Evolutionary conservation across 371 early-diverging fungal genomes (phyloP).

Genomic region (Mortierella sp.): DNA sequence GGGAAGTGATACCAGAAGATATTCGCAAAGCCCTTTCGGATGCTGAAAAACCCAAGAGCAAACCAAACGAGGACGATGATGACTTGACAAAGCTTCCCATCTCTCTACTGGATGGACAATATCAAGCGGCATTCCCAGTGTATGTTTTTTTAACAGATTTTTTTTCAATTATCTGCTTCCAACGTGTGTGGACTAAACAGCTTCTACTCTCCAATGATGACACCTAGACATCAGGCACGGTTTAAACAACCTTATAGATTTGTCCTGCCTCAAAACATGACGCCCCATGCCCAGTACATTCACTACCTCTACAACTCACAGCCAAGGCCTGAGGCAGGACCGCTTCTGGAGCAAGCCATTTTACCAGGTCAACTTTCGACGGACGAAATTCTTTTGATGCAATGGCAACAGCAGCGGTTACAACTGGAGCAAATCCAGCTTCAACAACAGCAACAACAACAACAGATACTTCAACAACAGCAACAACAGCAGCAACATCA

Average conservation of each 20-base stretch:
- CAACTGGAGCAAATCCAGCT: slow-evolving; percentile 35
- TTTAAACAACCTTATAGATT: slow-evolving; percentile 56
- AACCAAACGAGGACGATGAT: slow-evolving; percentile 47
- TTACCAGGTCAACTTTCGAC: slow-evolving; percentile 21
- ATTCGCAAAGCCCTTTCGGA: slow-evolving; percentile 29
- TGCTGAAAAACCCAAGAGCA: slow-evolving; percentile 19
- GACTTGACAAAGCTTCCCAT: slow-evolving; percentile 58
- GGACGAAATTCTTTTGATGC: slow-evolving; percentile 21
- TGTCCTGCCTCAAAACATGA: slow-evolving; percentile 55
- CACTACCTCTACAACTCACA: slow-evolving; percentile 29
- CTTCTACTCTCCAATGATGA: background rate
- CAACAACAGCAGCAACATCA: slow-evolving; percentile 30
- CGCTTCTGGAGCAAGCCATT: slow-evolving; percentile 44
- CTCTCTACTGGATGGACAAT: slow-evolving; percentile 67
- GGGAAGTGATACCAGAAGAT: slow-evolving; percentile 49
- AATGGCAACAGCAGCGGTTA: slow-evolving; percentile 26
- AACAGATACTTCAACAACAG: slow-evolving; percentile 9
- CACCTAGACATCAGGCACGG: slow-evolving; percentile 58
- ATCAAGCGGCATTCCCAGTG: slow-evolving; percentile 65
- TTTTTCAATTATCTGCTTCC: background rate
- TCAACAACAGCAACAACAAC: slow-evolving; percentile 14
- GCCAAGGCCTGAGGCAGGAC: slow-evolving; percentile 11
- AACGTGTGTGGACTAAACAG: background rate
- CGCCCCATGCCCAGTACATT: slow-evolving; percentile 30
- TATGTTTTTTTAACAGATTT: slow-evolving; percentile 36